phyloP scores from a whole-genome alignment of 2,329 filamentous ascomycete species.

The Neonectria punicea region DNA sequence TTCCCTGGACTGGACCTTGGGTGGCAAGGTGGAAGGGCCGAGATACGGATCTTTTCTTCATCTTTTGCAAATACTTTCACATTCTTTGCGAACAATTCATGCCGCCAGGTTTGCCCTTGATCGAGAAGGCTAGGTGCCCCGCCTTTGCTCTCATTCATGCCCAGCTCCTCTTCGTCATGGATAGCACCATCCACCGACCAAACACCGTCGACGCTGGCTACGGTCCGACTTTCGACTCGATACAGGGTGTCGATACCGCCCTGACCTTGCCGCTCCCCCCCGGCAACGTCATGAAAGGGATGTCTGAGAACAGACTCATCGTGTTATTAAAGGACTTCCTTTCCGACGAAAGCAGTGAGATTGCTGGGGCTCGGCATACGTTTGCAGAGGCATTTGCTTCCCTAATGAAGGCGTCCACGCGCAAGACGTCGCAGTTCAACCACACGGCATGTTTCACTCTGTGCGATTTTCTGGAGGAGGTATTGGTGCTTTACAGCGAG shows the following conservation, averaged over 20 bases:
- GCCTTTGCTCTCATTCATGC: constrained; percentile 84
- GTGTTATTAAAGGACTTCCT: constrained; percentile 86
- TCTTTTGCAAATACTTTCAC: constrained; percentile 90
- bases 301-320: constrained; percentile 90
- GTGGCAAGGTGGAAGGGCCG: constrained; percentile 85
- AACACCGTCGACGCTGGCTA: constrained; percentile 60
- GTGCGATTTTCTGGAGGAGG: constrained; percentile 91
- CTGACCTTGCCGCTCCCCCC: constrained; percentile 71
- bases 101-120: constrained; percentile 62
- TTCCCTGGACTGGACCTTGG: constrained; percentile 90
- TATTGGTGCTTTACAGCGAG: constrained; percentile 70
- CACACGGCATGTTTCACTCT: constrained; percentile 87
- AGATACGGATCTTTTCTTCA: constrained; percentile 90
- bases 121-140: constrained; percentile 73
- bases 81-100: constrained; percentile 80
- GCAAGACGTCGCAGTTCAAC: constrained; percentile 82
- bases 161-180: constrained; percentile 81
- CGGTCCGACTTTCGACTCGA: constrained; percentile 56
- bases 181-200: constrained; percentile 85
- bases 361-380: constrained; percentile 65
- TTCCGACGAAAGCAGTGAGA: constrained; percentile 55
- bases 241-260: constrained; percentile 71
- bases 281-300: constrained; percentile 77
- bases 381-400: constrained; percentile 81
- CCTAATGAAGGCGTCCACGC: constrained; percentile 78